Base-by-base conservation (phyloP, 495 filamentous ascomycete species). In the Aspergillus bertholletiae region DNA sequence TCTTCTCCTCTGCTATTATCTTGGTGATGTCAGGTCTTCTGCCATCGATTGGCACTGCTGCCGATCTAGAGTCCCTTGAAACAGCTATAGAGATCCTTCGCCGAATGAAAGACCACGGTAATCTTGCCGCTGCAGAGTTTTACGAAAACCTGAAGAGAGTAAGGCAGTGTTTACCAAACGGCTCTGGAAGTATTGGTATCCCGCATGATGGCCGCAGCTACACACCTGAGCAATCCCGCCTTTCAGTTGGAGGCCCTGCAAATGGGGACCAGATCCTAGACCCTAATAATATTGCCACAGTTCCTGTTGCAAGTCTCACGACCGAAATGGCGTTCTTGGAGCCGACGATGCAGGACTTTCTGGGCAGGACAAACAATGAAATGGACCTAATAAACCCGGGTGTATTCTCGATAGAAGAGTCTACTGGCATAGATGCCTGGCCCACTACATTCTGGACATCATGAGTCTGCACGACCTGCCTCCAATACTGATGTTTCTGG, bases 21-120 rank as follows among this genome's bases (percentile, higher is more conserved):
- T 64, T 74, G 60, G 61, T 68, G 1, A 57, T 70, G 0, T 74
- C 68, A 11, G 67, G 67, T 21, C 58, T 66, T 5, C 56, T 69
- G 0, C 46, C 61, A 32, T 22, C 53, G 1, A 32, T 52, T 23
- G 62, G 63, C 2, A 58, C 59, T 26, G 18, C 41, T 8, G 54
- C 37, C 15, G 68, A 71, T 27, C 60, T 61, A 27, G 52, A 55
- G 1, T 20, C 63, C 0, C 63, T 69, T 17, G 68, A 68, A 23
- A 67, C 68, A 0, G 64, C 60, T 0, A 55, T 59, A 3, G 66
- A 71, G 27, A 67, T 69, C 35, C 58, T 71, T 3, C 57, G 55
- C 3, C 41, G 55, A 3, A 64, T 71, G 59, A 62, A 59, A 41
- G 58, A 61, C 39, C 62, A 69, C 20, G 68, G 68, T 1, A 71